Evolutionary conservation across 768 basidiomycete genomes (phyloP), one percentile per base, ranked within the genome.

Genomic region (Phaeotremella skinneri): DNA sequence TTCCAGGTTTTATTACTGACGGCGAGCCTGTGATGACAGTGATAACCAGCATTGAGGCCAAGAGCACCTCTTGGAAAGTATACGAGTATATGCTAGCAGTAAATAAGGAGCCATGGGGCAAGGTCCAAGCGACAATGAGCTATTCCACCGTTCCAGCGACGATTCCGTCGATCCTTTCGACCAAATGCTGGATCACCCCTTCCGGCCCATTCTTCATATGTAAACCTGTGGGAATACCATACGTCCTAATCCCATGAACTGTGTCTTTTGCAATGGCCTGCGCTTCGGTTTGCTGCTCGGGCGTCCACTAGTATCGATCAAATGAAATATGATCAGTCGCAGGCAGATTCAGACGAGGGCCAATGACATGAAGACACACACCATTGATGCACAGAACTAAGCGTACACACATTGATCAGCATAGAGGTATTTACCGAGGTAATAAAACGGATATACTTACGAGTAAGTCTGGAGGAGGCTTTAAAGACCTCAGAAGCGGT

Each of bases 221-320:
- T 43, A 76, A 48, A 1, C 74, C 74, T 0, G 70, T 69, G 4
- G 74, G 74, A 9, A 72, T 74, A 1, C 59, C 71, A 25, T 67
- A 58, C 13, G 72, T 73, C 52, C 63, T 66, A 53, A 74, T 72
- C 2, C 68, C 69, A 9, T 72, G 73, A 27, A 72, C 66, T 2
- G 70, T 73, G 14, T 63, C 62, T 9, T 50, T 49, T 2, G 72
- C 74, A 42, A 76, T 72, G 23, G 37, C 34, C 37, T 71, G 66
- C 23, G 71, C 72, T 55, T 72, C 63, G 11, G 60, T 57, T 50
- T 74, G 70, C 42, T 76, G 63, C 49, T 76, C 74, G 0, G 73
- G 72, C 5, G 72, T 74, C 74, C 74, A 76, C 73, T 64, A 32
- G 6, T 34, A 23, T n/a, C n/a, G n/a, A n/a, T n/a, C n/a, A n/a